phyloP scores from a whole-genome alignment of 2,329 filamentous ascomycete species.

The Paradendryphiella salina region DNA sequence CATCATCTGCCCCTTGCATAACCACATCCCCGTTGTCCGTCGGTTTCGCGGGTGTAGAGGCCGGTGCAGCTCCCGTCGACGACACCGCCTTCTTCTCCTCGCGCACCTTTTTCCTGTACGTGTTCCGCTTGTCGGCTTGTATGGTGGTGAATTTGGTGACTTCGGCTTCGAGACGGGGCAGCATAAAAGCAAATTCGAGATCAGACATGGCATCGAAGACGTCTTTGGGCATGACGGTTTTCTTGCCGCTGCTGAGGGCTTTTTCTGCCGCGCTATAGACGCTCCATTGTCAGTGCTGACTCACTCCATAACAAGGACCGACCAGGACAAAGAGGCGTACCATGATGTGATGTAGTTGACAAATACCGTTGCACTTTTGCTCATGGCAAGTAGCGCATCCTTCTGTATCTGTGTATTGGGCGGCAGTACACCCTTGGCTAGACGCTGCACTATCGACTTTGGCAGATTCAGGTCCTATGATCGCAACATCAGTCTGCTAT shows the following conservation, averaged over 20 bases:
- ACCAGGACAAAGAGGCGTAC: slow-evolving; percentile 61
- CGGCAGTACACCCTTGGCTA: slow-evolving; percentile 78
- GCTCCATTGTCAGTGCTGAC: not conserved
- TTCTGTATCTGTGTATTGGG: slow-evolving; percentile 82
- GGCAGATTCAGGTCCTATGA: slow-evolving; percentile 69
- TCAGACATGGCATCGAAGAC: slow-evolving; percentile 78
- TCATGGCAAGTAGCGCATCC: slow-evolving; percentile 77
- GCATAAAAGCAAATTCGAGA: slow-evolving; percentile 72
- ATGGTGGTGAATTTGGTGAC: slow-evolving; percentile 75
- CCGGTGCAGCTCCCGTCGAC: not conserved
- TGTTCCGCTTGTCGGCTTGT: slow-evolving; percentile 73
- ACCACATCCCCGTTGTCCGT: slow-evolving; percentile 5
- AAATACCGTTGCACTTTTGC: slow-evolving; percentile 81
- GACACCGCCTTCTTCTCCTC: slow-evolving; percentile 58
- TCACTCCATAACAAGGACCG: too few relatives aligned
- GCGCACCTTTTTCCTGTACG: slow-evolving; percentile 70
- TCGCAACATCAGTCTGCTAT: not conserved
- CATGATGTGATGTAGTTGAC: slow-evolving; percentile 76
- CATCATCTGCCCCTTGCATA: slow-evolving; percentile 31
- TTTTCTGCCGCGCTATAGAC: slow-evolving; percentile 70
- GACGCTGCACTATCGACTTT: slow-evolving; percentile 77
- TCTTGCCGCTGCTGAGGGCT: slow-evolving; percentile 68
- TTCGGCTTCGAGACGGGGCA: slow-evolving; percentile 72
- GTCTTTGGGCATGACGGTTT: slow-evolving; percentile 75
- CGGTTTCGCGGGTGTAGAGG: slow-evolving; percentile 3